These are phyloP conservation scores for Gynochthodes officinalis DNA, from an alignment of 257 asterid genomes.

Conservation along the genomic window DNA sequence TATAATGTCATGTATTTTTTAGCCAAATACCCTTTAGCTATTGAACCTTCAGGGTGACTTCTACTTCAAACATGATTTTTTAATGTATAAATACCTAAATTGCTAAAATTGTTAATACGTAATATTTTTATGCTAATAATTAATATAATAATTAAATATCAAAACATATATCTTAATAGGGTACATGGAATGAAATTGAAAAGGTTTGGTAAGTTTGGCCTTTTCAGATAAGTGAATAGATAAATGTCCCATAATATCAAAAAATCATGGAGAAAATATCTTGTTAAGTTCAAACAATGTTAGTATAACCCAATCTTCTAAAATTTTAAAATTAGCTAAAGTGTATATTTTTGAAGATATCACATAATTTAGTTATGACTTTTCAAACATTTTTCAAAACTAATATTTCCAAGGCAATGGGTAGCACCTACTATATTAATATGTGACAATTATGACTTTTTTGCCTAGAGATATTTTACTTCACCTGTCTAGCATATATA, in stretches of 20 bases:
- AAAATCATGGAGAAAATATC: slow-evolving; percentile 11
- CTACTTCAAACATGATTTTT: neutral
- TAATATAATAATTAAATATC: neutral
- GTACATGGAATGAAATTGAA: slow-evolving; percentile 20
- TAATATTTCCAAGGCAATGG: neutral
- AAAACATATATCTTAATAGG: slow-evolving; percentile 1
- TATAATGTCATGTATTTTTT: slow-evolving; percentile 20
- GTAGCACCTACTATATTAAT: neutral
- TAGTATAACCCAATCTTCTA: neutral
- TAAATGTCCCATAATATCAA: slow-evolving; percentile 11
- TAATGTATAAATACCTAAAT: slow-evolving; percentile 1
- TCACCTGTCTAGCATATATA: neutral
- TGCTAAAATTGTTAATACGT: neutral
- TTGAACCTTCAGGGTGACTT: slow-evolving; percentile 13
- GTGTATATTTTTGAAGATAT: neutral
- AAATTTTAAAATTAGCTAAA: neutral
- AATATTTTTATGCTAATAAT: neutral
- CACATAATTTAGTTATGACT: neutral
- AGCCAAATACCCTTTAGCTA: too few species aligned
- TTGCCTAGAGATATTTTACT: neutral
- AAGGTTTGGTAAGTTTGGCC: slow-evolving; percentile 2
- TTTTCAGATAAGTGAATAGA: slow-evolving; percentile 3
- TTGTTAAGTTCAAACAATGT: neutral
- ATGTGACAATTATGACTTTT: slow-evolving; percentile 10
- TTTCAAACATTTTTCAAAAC: neutral